Conservation (phyloP, 129 eudicot genomes). For the Lactuca saligna region DNA sequence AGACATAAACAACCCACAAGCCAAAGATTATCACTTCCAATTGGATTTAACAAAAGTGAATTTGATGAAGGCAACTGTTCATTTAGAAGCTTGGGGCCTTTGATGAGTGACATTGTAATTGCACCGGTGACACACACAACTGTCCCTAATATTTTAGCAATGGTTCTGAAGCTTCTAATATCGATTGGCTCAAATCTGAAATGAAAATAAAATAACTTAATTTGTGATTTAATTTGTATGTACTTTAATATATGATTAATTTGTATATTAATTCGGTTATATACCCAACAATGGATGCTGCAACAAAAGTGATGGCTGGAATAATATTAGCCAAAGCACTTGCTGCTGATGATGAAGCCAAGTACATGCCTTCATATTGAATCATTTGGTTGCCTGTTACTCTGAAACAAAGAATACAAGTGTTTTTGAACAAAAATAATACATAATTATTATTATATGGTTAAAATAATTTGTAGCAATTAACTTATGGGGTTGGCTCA, state of each 20-base stretch:
- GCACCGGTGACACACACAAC: conserved; percentile 73
- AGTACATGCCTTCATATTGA: conserved; percentile 61
- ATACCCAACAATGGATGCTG: conserved; percentile 64
- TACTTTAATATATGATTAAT: too few species aligned
- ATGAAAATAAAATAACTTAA: neutral
- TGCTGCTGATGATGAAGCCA: conserved; percentile 81
- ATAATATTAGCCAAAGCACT: conserved; percentile 74
- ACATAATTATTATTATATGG: too few species aligned
- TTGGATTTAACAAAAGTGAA: conserved; percentile 30
- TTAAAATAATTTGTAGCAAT: too few species aligned
- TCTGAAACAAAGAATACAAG: conserved; percentile 38
- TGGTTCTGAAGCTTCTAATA: conserved; percentile 55
- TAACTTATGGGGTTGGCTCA: too few species aligned
- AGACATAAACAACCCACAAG: conserved; percentile 67
- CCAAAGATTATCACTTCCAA: conserved; percentile 49
- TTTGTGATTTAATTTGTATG: neutral
- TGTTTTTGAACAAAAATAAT: too few species aligned
- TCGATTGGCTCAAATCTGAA: conserved; percentile 55
- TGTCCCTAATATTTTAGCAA: conserved; percentile 74
- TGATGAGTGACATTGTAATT: conserved; percentile 54
- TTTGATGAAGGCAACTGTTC: conserved; percentile 36
- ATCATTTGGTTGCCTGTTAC: conserved; percentile 70
- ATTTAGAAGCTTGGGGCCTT: conserved; percentile 78
- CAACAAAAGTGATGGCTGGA: conserved; percentile 80
- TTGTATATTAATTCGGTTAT: conserved; percentile 5